phyloP scores from a whole-genome alignment of 305 asterid genomes.

The Euphrasia arctica region DNA sequence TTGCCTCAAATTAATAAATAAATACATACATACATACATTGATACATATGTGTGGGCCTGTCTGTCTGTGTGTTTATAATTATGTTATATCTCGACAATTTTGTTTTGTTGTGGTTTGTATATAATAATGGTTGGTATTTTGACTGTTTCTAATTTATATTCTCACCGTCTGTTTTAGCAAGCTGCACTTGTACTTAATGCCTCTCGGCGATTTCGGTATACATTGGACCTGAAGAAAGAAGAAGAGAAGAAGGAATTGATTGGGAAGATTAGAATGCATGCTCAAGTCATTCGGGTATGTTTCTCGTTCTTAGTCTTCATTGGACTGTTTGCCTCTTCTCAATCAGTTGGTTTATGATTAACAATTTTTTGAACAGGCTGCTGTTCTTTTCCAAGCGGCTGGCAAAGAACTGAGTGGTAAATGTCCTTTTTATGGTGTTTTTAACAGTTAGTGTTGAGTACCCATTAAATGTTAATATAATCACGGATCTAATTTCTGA shows the following conservation, averaged over 20 bases:
- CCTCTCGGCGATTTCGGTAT: conserved; percentile 90
- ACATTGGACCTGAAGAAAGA: conserved; percentile 87
- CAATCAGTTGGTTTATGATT: conserved; percentile 21
- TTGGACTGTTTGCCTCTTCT: conserved; percentile 4
- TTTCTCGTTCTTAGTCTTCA: conserved; percentile 19
- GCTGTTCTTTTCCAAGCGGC: conserved; percentile 80
- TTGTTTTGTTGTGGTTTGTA: conserved; percentile 8
- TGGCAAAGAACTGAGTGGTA: conserved; percentile 20
- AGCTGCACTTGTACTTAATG: conserved; percentile 94
- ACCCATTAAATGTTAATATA: not conserved
- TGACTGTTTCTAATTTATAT: not conserved
- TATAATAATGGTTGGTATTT: conserved; percentile 12
- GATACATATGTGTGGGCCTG: not conserved
- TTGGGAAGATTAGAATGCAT: conserved; percentile 79
- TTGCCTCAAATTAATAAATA: not conserved
- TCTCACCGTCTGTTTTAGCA: conserved; percentile 47
- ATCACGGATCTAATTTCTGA: not conserved
- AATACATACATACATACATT: too few relatives aligned
- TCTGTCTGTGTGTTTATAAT: not conserved
- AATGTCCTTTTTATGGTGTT: conserved; percentile 16
- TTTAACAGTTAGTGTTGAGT: conserved; percentile 11
- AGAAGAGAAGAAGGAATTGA: conserved; percentile 74
- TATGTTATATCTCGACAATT: not conserved
- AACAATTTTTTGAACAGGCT: conserved; percentile 55
- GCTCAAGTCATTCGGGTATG: conserved; percentile 88